Evolutionary conservation across 78 protist species (phyloP).

Genomic region (Chrysochromulina parva): DNA sequence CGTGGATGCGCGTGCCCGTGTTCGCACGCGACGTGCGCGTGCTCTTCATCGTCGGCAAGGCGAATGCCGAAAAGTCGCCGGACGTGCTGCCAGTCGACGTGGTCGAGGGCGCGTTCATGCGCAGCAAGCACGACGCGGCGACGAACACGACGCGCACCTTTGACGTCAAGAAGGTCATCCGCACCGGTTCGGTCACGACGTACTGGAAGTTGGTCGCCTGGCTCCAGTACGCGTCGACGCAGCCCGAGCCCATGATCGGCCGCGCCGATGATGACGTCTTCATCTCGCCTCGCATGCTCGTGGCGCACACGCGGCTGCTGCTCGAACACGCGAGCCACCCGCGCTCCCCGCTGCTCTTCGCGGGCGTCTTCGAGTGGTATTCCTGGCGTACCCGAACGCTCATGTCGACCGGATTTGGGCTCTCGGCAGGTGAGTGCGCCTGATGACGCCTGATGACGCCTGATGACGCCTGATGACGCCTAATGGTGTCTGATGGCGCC

Average conservation of each 20-base stretch:
- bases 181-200: background rate
- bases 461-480: too few relatives aligned
- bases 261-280: conserved; percentile 5
- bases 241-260: conserved; percentile 7
- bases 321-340: background rate
- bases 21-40: too few relatives aligned
- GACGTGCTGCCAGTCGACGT: background rate
- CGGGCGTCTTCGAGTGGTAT: background rate
- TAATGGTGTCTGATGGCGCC: too few relatives aligned
- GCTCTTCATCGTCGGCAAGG: too few relatives aligned
- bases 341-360: background rate
- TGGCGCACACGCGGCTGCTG: background rate
- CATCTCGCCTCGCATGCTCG: background rate
- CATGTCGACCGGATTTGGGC: background rate
- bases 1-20: background rate
- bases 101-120: background rate
- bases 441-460: too few relatives aligned
- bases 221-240: background rate
- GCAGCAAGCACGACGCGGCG: background rate
- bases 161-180: background rate
- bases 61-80: background rate
- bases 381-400: too few relatives aligned
- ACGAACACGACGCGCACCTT: background rate
- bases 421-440: background rate
- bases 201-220: background rate